Conservation (phyloP, 1,284 basidiomycete genomes). For the Cryptococcus sp. region DNA sequence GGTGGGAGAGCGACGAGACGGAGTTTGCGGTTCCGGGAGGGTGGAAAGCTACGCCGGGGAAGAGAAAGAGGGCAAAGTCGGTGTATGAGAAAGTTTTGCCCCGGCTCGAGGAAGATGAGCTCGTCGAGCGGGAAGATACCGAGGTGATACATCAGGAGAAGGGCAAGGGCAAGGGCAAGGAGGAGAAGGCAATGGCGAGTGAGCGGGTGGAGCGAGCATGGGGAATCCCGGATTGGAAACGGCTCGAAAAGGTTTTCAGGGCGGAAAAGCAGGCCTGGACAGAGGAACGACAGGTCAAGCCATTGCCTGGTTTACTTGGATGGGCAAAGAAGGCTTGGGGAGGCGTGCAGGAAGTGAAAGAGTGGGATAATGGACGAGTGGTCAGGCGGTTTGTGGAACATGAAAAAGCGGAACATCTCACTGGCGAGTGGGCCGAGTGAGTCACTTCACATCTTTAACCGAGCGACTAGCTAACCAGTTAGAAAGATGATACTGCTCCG, state of each 20-base stretch:
- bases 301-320: slow-evolving; percentile 19
- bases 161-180: slow-evolving; percentile 4
- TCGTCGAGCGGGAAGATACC: not conserved
- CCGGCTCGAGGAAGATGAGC: not conserved
- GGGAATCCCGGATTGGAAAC: slow-evolving; percentile 37
- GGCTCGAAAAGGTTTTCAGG: slow-evolving; percentile 29
- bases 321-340: slow-evolving; percentile 19
- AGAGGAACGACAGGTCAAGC: slow-evolving; percentile 27
- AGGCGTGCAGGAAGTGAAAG: slow-evolving; percentile 51
- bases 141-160: slow-evolving; percentile 3
- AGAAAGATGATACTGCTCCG: slow-evolving; percentile 23
- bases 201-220: slow-evolving; percentile 14
- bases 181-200: not conserved
- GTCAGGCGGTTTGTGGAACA: slow-evolving; percentile 70
- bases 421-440: slow-evolving; percentile 32
- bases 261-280: slow-evolving; percentile 26
- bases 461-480: not conserved
- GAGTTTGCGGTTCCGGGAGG: slow-evolving; percentile 21
- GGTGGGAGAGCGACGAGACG: slow-evolving; percentile 8
- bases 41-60: slow-evolving; percentile 19
- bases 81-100: not conserved
- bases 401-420: slow-evolving; percentile 53
- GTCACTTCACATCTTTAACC: slow-evolving; percentile 4
- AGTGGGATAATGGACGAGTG: slow-evolving; percentile 65
- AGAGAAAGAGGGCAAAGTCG: slow-evolving; percentile 11